Percentiles rank a stretch among this genome's conserved stretches.
phyloP scores from a whole-genome alignment of 352 stramenopile genomes.

The Globisporangium apiculatum region DNA sequence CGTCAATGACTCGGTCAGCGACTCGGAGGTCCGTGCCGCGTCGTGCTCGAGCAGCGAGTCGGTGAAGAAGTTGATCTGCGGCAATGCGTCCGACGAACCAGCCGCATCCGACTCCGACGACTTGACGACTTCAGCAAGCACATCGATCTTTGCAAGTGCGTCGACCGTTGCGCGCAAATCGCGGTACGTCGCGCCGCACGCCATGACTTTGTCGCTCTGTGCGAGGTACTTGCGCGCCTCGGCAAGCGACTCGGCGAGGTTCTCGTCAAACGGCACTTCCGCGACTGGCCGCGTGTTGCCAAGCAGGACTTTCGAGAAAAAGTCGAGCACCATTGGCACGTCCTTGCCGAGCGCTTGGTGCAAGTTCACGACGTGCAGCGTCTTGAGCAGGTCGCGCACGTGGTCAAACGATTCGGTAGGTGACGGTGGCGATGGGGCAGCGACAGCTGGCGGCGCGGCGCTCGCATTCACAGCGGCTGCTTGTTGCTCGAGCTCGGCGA shows the following conservation, averaged over 20 bases:
- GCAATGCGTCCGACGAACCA: constrained; percentile 33
- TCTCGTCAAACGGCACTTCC: constrained; percentile 73
- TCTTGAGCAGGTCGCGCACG: constrained; percentile 68
- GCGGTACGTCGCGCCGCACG: constrained; percentile 64
- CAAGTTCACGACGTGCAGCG: constrained; percentile 71
- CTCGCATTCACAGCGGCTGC: constrained; percentile 4
- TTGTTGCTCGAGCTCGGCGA: not conserved
- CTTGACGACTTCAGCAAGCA: constrained; percentile 13
- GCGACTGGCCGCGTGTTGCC: constrained; percentile 69
- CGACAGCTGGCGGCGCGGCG: constrained; percentile 6
- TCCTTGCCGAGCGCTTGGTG: constrained; percentile 66
- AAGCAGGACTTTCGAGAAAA: constrained; percentile 79
- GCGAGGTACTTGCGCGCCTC: constrained; percentile 69
- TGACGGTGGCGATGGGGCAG: not conserved
- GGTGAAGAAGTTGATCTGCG: constrained; percentile 83
- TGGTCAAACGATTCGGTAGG: constrained; percentile 29
- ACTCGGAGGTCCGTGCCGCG: too few species aligned
- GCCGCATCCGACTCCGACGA: constrained; percentile 11
- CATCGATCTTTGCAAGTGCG: constrained; percentile 24
- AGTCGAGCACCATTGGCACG: constrained; percentile 77
- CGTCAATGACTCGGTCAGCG: too few species aligned
- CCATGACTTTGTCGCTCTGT: constrained; percentile 63
- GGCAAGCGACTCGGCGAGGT: constrained; percentile 69
- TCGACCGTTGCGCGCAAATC: constrained; percentile 55
- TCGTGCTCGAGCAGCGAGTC: constrained; percentile 50